A percentile compares a stretch with the other conserved stretches of the same genome.
Evolutionary conservation across 2,329 filamentous ascomycete genomes (phyloP).

Genomic region (Phoma sp.): DNA sequence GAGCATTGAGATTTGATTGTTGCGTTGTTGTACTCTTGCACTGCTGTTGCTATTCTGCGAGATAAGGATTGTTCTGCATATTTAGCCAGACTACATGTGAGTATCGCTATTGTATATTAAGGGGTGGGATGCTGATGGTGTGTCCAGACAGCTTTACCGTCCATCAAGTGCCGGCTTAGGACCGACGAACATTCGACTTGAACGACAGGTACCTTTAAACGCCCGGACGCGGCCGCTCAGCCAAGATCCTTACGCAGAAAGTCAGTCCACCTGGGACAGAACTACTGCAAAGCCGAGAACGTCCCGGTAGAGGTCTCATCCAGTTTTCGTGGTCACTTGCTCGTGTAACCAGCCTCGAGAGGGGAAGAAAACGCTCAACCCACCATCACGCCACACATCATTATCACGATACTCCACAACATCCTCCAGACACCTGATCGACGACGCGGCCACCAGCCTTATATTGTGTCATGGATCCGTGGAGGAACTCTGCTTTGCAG

Average conservation of each 20-base stretch:
- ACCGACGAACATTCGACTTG: conserved; percentile 12
- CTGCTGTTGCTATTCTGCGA: neutral
- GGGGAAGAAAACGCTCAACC: conserved; percentile 26
- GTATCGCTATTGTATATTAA: neutral
- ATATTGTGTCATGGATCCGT: conserved; percentile 29
- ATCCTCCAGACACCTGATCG: conserved; percentile 12
- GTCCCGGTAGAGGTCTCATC: conserved; percentile 29
- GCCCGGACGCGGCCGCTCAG: conserved; percentile 6
- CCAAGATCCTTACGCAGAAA: neutral
- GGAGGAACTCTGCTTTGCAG: conserved; percentile 24
- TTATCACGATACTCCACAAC: conserved; percentile 28
- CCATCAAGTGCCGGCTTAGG: conserved; percentile 3
- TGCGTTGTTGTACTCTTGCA: neutral
- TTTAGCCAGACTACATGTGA: neutral
- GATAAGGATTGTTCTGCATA: neutral
- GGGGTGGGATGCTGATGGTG: conserved; percentile 9
- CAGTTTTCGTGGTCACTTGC: conserved; percentile 27
- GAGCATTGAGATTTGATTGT: neutral
- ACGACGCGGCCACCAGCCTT: conserved; percentile 8
- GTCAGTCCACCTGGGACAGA: conserved; percentile 11
- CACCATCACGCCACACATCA: conserved; percentile 41
- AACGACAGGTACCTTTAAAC: neutral
- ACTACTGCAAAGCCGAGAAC: conserved; percentile 11
- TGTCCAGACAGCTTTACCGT: conserved; percentile 3
- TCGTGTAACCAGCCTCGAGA: conserved; percentile 23